Base-by-base conservation (phyloP, 306 rosid species). In the Vigna unguiculata region DNA sequence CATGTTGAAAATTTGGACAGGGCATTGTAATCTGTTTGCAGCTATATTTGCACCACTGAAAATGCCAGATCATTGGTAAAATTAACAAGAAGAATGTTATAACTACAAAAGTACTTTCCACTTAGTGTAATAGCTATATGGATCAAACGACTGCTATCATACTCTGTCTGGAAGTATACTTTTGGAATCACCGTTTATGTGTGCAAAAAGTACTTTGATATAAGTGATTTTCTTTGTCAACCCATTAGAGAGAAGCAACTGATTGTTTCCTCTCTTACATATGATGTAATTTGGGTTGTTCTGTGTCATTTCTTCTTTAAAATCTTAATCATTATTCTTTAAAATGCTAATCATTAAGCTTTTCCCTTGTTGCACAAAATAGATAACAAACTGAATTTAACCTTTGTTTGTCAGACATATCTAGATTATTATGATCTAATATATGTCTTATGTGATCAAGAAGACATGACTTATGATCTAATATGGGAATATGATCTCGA, bases 221-320 rank as follows among this genome's bases (percentile, higher is more conserved):
- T 12, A n/a, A 19, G 24, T 55, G 12, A 22, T 21, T 55, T 54
- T 38, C 43, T 22, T 11, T 55, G 62, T 55, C 34, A 55, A 21
- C n/a, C n/a, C 61, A 55, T 60, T 60, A 38, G 32, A 30, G 43
- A 32, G 45, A 15, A 60, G 20, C 13, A 60, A 30, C 67, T 61
- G 68, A 61, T 32, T 2, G n/a, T 34, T 3, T 32, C 45, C 6
- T 61, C 7, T 24, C 45, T 61, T 30, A 8, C 46, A 61, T 30
- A 3, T 61, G 1, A 15, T n/a, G n/a, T 57, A 12, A 8, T 61
- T 7, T 32, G 68, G 17, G 46, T 61, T 61, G 45, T 32, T 40
- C 65, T 41, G 41, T 51, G 71, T 66, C 70, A 17, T 47, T 22
- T 74, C 28, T 58, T 16, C 46, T 80, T 40, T 65, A 24, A 28